These are phyloP conservation scores for Paecilomyces niveus DNA, from an alignment of 2,329 filamentous ascomycete genomes.

Conservation along the genomic window DNA sequence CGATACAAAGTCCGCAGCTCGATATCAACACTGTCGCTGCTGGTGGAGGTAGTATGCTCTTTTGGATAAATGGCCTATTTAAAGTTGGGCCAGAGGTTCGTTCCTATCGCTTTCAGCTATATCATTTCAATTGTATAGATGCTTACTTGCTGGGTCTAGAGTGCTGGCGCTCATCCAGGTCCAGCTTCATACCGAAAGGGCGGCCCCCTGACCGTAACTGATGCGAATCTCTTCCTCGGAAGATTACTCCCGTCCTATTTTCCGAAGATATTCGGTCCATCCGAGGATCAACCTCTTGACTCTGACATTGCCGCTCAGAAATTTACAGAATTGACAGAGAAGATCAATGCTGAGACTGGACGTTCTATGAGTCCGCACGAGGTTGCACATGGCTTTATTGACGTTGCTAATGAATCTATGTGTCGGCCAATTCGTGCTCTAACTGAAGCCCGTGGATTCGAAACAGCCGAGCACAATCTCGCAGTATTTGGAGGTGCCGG, in stretches of 20 bases:
- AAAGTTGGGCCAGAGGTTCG: slow-evolving; percentile 71
- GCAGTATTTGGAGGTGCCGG: slow-evolving; percentile 86
- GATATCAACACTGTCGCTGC: slow-evolving; percentile 91
- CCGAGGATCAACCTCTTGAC: slow-evolving; percentile 78
- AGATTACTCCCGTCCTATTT: slow-evolving; percentile 87
- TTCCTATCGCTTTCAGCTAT: too few relatives aligned
- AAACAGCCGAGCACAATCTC: slow-evolving; percentile 75
- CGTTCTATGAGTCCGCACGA: too few relatives aligned
- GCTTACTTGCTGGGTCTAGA: slow-evolving; percentile 27
- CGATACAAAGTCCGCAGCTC: slow-evolving; percentile 79
- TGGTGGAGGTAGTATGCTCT: slow-evolving; percentile 65
- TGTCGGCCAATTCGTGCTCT: slow-evolving; percentile 39
- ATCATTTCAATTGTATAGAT: too few relatives aligned
- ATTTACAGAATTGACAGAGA: slow-evolving; percentile 66
- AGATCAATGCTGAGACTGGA: slow-evolving; percentile 55
- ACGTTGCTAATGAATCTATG: slow-evolving; percentile 88
- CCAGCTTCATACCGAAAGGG: slow-evolving; percentile 91
- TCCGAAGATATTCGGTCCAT: slow-evolving; percentile 88
- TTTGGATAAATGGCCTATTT: slow-evolving; percentile 70
- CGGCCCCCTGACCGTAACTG: slow-evolving; percentile 82
- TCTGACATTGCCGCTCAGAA: slow-evolving; percentile 65
- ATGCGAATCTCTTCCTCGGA: slow-evolving; percentile 83
- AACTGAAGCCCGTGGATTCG: slow-evolving; percentile 73
- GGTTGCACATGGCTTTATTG: slow-evolving; percentile 62
- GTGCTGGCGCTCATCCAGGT: slow-evolving; percentile 82